A percentile compares a stretch with the other conserved stretches of the same genome.
Conservation (phyloP, 768 basidiomycete genomes). For the Tulasnella calospora region DNA sequence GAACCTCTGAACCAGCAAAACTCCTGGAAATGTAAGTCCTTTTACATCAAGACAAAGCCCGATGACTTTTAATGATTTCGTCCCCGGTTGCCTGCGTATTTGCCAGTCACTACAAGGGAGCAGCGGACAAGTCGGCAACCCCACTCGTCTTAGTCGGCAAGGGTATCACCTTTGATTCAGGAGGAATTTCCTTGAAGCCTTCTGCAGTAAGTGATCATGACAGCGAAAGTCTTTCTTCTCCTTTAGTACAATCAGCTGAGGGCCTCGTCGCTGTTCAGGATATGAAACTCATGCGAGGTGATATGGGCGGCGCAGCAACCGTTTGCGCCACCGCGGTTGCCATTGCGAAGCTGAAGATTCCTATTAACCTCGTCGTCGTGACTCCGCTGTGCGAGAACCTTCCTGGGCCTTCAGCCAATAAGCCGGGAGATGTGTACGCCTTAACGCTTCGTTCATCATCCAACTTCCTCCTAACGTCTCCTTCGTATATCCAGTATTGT, state of each 20-base stretch:
- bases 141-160: slow-evolving; percentile 80
- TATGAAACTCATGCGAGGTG: slow-evolving; percentile 82
- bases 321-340: slow-evolving; percentile 69
- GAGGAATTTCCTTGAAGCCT: slow-evolving; percentile 85
- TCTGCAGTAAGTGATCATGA: slow-evolving; percentile 45
- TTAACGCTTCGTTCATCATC: not conserved
- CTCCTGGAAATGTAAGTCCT: slow-evolving; percentile 69
- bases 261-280: slow-evolving; percentile 40
- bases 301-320: slow-evolving; percentile 87
- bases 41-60: not conserved
- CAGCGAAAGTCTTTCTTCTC: not conserved
- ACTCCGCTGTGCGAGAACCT: slow-evolving; percentile 82
- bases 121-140: slow-evolving; percentile 47
- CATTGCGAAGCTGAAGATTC: slow-evolving; percentile 74
- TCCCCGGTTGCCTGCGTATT: slow-evolving; percentile 6
- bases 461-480: not conserved
- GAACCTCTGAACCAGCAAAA: slow-evolving; percentile 77
- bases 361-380: slow-evolving; percentile 67
- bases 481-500: slow-evolving; percentile 49
- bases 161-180: slow-evolving; percentile 82
- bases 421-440: slow-evolving; percentile 78
- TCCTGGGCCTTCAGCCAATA: slow-evolving; percentile 61
- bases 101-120: slow-evolving; percentile 76
- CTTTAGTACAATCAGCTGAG: not conserved
- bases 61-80: not conserved